Base-by-base conservation (phyloP, 2,329 filamentous ascomycete genomes). In the Gremmenia infestans region DNA sequence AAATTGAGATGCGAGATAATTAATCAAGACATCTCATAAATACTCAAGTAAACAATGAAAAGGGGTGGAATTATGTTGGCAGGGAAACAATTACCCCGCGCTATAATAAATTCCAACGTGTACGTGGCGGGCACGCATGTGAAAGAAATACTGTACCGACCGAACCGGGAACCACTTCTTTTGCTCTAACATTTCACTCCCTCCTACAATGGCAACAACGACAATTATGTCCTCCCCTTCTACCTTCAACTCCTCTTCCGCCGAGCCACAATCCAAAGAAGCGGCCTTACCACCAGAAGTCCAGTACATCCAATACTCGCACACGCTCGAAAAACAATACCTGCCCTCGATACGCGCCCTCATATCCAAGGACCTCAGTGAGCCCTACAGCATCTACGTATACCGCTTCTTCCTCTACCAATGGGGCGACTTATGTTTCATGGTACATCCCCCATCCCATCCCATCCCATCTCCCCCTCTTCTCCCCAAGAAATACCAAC, bases 321-420 rank as follows among this genome's bases (percentile, higher is more conserved):
- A 86, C 68, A 71, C 72, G 9, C 74, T 86, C 19, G 84, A 87
- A 66, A 73, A 78, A 45, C 71, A 81, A 70, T 81, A 94, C 70
- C 84, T 99, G 43, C 85, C 91, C 37, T 85, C 91, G 43, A 97
- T 99, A 72, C 86, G 93, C 54, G 86, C 92, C 55, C 76, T 99
- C 69, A 99, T 99, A 68, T 94, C 92, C 46, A 96, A 93, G 68
- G 94, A 97, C 70, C 81, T 99, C 50, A 97, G 93, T 65, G 94
- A 99, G 72, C 94, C 94, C 1, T 99, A 99, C 72, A 97, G 93
- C 74, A 97, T 99, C 71, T 99, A 99, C 76, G 94, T 99, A 56
- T 99, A 97, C 73, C 86, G 94, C 35, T 99, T 99, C 72, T 99
- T 99, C 67, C 78, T 99, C 17, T 96, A 95, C 70, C 91, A 97